Evolutionary conservation across 2,329 filamentous ascomycete species (phyloP).

Genomic region (Hypoxylon sp.): DNA sequence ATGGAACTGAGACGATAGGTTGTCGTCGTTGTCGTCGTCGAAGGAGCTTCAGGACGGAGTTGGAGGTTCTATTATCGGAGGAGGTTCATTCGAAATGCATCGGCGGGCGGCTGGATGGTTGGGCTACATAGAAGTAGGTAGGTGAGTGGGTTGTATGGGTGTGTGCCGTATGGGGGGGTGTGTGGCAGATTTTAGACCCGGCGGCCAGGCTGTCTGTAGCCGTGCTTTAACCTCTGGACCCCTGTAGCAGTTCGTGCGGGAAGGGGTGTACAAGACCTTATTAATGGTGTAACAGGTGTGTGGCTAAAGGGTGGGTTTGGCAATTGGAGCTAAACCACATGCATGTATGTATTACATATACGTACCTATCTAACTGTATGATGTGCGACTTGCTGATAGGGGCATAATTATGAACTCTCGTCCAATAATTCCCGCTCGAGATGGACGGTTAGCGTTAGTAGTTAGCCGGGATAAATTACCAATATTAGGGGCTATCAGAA

Average conservation of each 20-base stretch:
- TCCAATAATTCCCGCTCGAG: constrained; percentile 18
- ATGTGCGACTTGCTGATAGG: constrained; percentile 37
- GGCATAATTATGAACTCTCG: constrained; percentile 29
- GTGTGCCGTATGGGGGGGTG: constrained; percentile 10
- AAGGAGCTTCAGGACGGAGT: constrained; percentile 19
- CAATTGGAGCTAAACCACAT: constrained; percentile 7
- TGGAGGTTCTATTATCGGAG: constrained; percentile 45
- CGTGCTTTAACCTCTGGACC: constrained; percentile 17
- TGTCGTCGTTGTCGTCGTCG: constrained; percentile 18
- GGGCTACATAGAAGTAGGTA: constrained; percentile 27
- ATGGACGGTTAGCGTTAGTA: constrained; percentile 6
- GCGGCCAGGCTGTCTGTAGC: constrained; percentile 36
- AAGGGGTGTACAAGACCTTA: constrained; percentile 22
- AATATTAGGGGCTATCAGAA: constrained; percentile 14
- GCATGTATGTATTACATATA: constrained; percentile 1
- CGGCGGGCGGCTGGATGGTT: constrained; percentile 44
- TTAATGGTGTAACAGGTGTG: constrained; percentile 29
- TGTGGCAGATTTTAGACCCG: constrained; percentile 27
- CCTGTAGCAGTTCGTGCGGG: constrained; percentile 38
- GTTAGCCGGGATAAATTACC: not conserved
- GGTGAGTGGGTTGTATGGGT: constrained; percentile 35
- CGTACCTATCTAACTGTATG: constrained; percentile 32
- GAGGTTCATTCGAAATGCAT: constrained; percentile 41
- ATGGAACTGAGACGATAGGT: constrained; percentile 20
- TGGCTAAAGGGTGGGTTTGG: not conserved